phyloP scores from a whole-genome alignment of 495 filamentous ascomycete species.

The Penicillium roqueforti region DNA sequence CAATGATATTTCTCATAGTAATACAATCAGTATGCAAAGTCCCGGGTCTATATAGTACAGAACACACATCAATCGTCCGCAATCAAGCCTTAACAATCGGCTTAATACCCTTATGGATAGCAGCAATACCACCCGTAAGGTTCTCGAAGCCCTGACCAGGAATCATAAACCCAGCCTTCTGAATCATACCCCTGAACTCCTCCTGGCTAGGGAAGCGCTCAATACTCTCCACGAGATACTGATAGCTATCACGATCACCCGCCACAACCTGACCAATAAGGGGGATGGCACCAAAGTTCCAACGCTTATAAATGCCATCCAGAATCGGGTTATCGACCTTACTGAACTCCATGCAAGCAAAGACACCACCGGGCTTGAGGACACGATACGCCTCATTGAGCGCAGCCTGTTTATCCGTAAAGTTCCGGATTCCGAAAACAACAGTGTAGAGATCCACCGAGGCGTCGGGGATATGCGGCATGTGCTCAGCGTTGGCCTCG shows the following conservation, averaged over 20 bases:
- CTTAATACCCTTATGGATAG: conserved; percentile 96
- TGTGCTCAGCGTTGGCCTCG: conserved; percentile 83
- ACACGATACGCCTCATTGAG: conserved; percentile 79
- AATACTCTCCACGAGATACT: conserved; percentile 98
- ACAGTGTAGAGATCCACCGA: conserved; percentile 92
- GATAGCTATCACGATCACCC: conserved; percentile 91
- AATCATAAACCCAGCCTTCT: conserved; percentile 80
- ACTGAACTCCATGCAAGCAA: conserved; percentile 95
- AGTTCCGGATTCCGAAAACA: conserved; percentile 96
- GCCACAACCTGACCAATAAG: conserved; percentile 94
- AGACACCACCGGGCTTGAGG: conserved; percentile 89
- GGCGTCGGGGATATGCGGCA: conserved; percentile 58
- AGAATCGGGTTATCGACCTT: conserved; percentile 70
- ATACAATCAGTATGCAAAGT: conserved; percentile 10
- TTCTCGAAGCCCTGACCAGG: conserved; percentile 82
- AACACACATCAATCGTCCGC: background rate
- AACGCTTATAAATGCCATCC: conserved; percentile 87
- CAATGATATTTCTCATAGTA: conserved; percentile 9
- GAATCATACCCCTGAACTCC: conserved; percentile 82
- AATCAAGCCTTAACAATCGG: conserved; percentile 46
- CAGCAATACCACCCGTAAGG: conserved; percentile 85
- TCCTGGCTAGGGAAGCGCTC: conserved; percentile 84
- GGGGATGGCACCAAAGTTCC: conserved; percentile 93
- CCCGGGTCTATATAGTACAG: conserved; percentile 1
- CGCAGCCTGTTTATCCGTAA: conserved; percentile 78